phyloP scores from a whole-genome alignment of 1,284 basidiomycete species.

The Sanghuangporus sanghuang region DNA sequence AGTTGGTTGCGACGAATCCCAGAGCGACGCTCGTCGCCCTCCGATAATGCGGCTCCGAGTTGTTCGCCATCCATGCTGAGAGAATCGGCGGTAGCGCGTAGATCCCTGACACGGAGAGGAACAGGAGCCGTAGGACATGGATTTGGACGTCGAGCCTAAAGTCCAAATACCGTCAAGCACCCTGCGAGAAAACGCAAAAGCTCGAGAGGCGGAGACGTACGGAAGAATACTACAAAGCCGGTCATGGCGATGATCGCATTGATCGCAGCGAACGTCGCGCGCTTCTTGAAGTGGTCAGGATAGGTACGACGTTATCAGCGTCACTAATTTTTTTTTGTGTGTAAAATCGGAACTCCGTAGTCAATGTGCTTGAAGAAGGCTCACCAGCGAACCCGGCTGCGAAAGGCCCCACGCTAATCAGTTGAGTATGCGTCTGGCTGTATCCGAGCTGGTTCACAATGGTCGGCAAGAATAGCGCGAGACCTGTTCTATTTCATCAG shows the following conservation, averaged over 20 bases:
- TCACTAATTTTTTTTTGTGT: not conserved
- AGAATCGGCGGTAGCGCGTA: conserved; percentile 16
- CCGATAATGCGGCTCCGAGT: conserved; percentile 18
- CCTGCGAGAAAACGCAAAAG: not conserved
- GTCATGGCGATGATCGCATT: conserved; percentile 9
- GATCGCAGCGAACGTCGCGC: conserved; percentile 4
- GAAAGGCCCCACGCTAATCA: conserved; percentile 32
- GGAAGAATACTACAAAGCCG: conserved; percentile 13
- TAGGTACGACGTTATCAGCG: conserved; percentile 13
- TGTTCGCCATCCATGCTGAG: conserved; percentile 20
- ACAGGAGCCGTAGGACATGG: conserved; percentile 16
- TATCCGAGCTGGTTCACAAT: conserved; percentile 42
- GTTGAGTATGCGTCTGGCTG: conserved; percentile 26
- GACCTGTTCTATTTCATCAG: not conserved
- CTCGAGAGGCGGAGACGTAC: not conserved
- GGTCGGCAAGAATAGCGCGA: conserved; percentile 38
- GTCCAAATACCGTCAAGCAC: not conserved
- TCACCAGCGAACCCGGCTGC: conserved; percentile 30
- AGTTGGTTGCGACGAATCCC: conserved; percentile 18
- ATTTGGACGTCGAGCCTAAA: conserved; percentile 10
- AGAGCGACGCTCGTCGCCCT: conserved; percentile 17
- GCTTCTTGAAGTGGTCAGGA: conserved; percentile 14
- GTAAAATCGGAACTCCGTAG: too few species aligned
- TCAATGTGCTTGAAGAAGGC: not conserved
- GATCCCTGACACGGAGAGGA: conserved; percentile 16